Percentiles rank a stretch among this genome's conserved stretches.
These are phyloP conservation scores for Pestalotiopsis sp. DNA, from an alignment of 2,329 filamentous ascomycete genomes.

Conservation along the genomic window DNA sequence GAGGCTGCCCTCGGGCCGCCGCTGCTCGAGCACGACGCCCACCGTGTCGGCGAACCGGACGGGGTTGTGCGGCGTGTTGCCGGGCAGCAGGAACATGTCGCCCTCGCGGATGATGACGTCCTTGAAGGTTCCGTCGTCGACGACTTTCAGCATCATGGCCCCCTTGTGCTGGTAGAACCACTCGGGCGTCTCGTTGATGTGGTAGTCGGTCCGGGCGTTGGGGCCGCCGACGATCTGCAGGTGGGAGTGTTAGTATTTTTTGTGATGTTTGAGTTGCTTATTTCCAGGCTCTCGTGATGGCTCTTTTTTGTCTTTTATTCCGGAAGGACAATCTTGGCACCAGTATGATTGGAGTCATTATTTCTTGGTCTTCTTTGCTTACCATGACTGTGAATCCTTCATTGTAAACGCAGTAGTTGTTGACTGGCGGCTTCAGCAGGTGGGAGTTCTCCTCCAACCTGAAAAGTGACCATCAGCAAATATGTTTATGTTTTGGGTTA, in stretches of 20 bases:
- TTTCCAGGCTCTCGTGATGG: no score
- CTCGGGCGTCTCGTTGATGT: constrained; percentile 94
- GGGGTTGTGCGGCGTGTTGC: constrained; percentile 96
- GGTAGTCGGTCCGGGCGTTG: constrained; percentile 95
- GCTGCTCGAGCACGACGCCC: constrained; percentile 91
- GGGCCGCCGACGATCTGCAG: constrained; percentile 86
- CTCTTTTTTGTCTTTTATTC: background rate
- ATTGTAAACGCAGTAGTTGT: constrained; percentile 97
- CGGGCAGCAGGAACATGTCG: constrained; percentile 88
- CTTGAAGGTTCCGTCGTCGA: constrained; percentile 72
- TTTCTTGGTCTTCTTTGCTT: constrained; percentile 15
- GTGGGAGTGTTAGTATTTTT: constrained; percentile 4
- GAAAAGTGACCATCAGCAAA: constrained; percentile 11
- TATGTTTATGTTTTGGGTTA: no score
- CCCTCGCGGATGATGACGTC: constrained; percentile 92
- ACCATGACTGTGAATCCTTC: constrained; percentile 82
- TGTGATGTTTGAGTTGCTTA: no score
- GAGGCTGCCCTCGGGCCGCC: constrained; percentile 67
- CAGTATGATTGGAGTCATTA: no score
- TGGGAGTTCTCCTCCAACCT: constrained; percentile 94
- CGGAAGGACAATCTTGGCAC: no score
- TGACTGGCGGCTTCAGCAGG: constrained; percentile 89
- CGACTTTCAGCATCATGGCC: constrained; percentile 90
- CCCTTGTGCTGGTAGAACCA: constrained; percentile 98
- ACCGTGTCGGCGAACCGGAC: constrained; percentile 92